Evolutionary conservation across 2,329 filamentous ascomycete species (phyloP), one percentile per base, ranked within the genome.

Genomic region (Fusarium sororula): DNA sequence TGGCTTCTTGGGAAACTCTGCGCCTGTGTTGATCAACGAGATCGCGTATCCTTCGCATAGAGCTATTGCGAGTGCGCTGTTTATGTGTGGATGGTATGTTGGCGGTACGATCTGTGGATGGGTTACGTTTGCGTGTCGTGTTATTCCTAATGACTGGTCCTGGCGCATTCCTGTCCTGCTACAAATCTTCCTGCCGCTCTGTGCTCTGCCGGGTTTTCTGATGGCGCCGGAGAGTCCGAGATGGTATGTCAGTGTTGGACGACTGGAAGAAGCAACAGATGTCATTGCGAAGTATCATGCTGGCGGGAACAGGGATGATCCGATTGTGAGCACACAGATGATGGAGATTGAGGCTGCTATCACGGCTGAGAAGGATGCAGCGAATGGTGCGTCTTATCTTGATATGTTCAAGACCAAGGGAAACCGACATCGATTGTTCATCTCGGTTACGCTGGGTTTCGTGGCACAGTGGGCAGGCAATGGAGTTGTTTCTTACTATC

Each of bases 401-500:
- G 64, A 66, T 3, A 66, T 66, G 60, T 35, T 66, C 12, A 39
- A 30, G 22, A 66, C 64, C 5, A 65, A 51, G 42, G 64, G 64
- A 3, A 65, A 65, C 4, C 62, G 64, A 6, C 62, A 56, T 48
- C 61, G 60, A 1, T 22, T 66, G 1, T 56, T 65, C 1, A 65
- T 66, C 9, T 66, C 64, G 0, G 18, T 66, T 12, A 38, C 64
- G 3, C 60, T 66, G 0, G 64, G 64, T 3, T 32, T 66, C 2
- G 51, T 66, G 1, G 62, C 60, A 0, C 64, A 66, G n/a, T 66
- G 64, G 64, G 62, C 60, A 0, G 61, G 64, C 4, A 66, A 66
- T 10, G 61, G 64, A 1, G 64, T 66, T 32, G 61, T 66, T 13
- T 66, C 64, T 5, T 66, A 66, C 14, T 66, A 66, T 39, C 50